Base-by-base conservation (phyloP, 108 stramenopile genomes). In the Conticribra weissflogii region DNA sequence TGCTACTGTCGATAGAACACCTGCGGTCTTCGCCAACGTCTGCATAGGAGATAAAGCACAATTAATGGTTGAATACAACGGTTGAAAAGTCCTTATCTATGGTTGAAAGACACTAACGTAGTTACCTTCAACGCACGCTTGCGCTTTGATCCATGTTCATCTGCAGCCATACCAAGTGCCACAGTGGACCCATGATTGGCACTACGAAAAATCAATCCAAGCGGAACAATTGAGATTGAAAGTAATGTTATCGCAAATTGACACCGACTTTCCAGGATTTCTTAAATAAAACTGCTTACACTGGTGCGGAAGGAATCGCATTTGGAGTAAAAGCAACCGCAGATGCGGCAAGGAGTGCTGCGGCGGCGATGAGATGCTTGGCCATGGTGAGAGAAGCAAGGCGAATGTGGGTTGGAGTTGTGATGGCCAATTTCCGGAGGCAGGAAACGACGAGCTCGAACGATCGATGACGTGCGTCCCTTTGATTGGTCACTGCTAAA, bases 21-120 rank as follows among this genome's bases (percentile, higher is more conserved):
- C 87, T 22, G 85, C 89, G 46, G 85, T 85, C 62, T 84, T 87
- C 47, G 78, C 83, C 41, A 86, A 53, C 46, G 71, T 76, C 85
- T 89, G 22, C 21, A 8, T 15, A 31, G 3, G 7, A 1, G 29
- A n/a, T 24, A 41, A 41, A 41, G 36, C 8, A 48, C 16, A 55
- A 59, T 24, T 4, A 1, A 58, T 25, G 17, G 22, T 53, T n/a
- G 44, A 31, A 23, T 30, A 19, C 3, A 41, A 18, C 3, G 57
- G 44, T 4, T 33, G 27, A n/a, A 12, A 46, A 18, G 54, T 47
- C 22, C 18, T 27, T 16, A 22, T 34, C 17, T 57, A 5, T 28
- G 36, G 36, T 16, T 44, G 19, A 45, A 24, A n/a, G 23, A n/a
- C 27, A 55, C 62, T 19, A 4, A 14, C 16, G 31, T 19, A 5